Conservation (phyloP, 345 rosid species). For the Eucalyptus brandiana region DNA sequence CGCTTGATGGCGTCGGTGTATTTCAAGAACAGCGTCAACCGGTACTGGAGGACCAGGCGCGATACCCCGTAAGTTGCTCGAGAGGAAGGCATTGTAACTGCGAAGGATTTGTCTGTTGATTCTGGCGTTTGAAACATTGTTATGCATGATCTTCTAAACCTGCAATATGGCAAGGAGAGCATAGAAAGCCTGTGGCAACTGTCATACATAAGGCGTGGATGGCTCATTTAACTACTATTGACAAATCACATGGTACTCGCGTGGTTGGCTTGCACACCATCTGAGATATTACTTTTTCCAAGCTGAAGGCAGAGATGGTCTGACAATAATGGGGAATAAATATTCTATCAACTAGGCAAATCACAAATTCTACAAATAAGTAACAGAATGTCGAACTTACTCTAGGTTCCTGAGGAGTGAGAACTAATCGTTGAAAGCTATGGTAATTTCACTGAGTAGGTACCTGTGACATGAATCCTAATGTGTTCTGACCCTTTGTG, state of each 20-base stretch:
- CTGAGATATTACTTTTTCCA: neutral
- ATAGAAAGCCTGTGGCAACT: neutral
- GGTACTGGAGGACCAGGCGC: constrained; percentile 86
- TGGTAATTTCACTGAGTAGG: neutral
- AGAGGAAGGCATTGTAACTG: neutral
- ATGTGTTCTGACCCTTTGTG: neutral
- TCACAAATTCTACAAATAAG: neutral
- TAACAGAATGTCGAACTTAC: neutral
- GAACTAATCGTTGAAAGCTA: neutral
- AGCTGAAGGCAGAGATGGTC: neutral
- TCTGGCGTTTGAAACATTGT: neutral
- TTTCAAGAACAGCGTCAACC: constrained; percentile 81
- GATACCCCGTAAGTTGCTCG: constrained; percentile 44
- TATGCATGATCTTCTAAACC: neutral
- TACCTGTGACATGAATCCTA: neutral
- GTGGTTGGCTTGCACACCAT: neutral
- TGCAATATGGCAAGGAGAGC: neutral
- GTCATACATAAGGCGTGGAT: neutral
- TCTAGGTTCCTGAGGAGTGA: neutral
- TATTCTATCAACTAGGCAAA: neutral
- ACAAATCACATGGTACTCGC: neutral
- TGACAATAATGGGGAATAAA: neutral
- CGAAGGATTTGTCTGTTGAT: neutral
- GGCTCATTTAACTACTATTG: neutral
- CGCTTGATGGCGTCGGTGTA: constrained; percentile 91